Base-by-base conservation (phyloP, 352 stramenopile genomes). In the Elongisporangium anandrum region DNA sequence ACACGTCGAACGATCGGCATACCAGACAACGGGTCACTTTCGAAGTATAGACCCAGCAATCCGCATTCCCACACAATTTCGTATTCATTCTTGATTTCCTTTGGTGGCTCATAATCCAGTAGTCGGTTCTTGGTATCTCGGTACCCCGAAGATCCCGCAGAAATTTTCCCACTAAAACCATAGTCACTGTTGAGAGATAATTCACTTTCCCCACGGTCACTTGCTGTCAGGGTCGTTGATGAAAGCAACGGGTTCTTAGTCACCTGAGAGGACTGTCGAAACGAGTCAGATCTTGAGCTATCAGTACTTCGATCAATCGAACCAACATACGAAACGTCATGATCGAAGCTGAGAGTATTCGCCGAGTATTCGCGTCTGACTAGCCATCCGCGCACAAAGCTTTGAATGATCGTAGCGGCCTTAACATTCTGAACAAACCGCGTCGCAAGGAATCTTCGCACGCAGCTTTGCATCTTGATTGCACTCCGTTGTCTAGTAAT, bases 51-150 rank as follows among this genome's bases (percentile, higher is more conserved):
- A 16, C 86, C 86, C 12, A 95, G 68, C 8, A 94, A 58, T 15
- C 86, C 86, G 21, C 83, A 92, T 57, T 92, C 82, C 86, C 86
- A 95, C n/a, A 90, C 85, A 39, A 95, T 93, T 47, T 92, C 81
- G 62, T 95, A 95, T 69, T 94, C 82, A 61, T 86, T 81, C 39
- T 80, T 65, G 41, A 94, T 81, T 20, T 85, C 73, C 56, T 76
- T 81, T 1, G 81, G 80, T 4, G 82, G 81, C 20, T 82, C 70
- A 61, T 94, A 91, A 47, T 77, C 66, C 2, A 77, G 74, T 0
- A 85, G 70, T 29, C 82, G 77, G 62, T 88, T 88, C 24, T 75
- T 76, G 12, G 81, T 90, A 13, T 76, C 66, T 4, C 68, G 83
- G 22, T 69, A 81, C 15, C 61, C 65, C 20, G 73, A 76, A 48